phyloP scores from a whole-genome alignment of 1,139 yeast species.

The Blastobotrys proliferans region DNA sequence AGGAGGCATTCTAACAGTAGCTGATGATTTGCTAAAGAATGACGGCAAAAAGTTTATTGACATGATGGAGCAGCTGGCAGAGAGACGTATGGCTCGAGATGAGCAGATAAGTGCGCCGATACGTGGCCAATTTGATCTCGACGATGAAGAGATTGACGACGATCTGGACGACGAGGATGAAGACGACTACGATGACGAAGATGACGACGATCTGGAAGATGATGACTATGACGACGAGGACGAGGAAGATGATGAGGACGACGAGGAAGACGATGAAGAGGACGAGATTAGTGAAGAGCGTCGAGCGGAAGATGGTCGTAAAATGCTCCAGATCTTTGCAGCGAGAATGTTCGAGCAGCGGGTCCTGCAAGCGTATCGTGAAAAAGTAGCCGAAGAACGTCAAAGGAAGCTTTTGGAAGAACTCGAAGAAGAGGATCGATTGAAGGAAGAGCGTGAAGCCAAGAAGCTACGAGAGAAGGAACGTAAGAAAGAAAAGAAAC shows the following conservation, averaged over 20 bases:
- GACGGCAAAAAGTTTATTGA: constrained; percentile 72
- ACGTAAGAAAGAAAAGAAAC: constrained; percentile 73
- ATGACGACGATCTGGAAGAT: constrained; percentile 28
- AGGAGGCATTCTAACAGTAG: constrained; percentile 55
- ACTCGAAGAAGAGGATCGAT: constrained; percentile 70
- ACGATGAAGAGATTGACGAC: constrained; percentile 25
- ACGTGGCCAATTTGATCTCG: constrained; percentile 29
- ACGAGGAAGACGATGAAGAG: constrained; percentile 35
- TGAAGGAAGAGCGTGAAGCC: constrained; percentile 65
- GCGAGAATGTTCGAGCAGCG: constrained; percentile 70
- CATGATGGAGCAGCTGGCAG: constrained; percentile 71
- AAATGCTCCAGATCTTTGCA: constrained; percentile 70
- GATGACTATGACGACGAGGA: constrained; percentile 30
- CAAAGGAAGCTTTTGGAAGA: constrained; percentile 71
- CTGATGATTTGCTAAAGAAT: constrained; percentile 70
- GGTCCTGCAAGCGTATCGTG: constrained; percentile 67
- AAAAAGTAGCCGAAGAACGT: constrained; percentile 68
- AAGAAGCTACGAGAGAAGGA: constrained; percentile 71
- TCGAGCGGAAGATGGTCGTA: constrained; percentile 70
- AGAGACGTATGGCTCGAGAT: constrained; percentile 51
- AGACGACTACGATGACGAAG: constrained; percentile 26
- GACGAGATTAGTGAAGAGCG: constrained; percentile 38
- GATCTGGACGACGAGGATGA: constrained; percentile 26
- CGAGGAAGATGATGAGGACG: constrained; percentile 26
- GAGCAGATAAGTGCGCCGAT: constrained; percentile 38